These are phyloP conservation scores for Penicillium sp. DNA, from an alignment of 2,329 filamentous ascomycete genomes.

Conservation along the genomic window DNA sequence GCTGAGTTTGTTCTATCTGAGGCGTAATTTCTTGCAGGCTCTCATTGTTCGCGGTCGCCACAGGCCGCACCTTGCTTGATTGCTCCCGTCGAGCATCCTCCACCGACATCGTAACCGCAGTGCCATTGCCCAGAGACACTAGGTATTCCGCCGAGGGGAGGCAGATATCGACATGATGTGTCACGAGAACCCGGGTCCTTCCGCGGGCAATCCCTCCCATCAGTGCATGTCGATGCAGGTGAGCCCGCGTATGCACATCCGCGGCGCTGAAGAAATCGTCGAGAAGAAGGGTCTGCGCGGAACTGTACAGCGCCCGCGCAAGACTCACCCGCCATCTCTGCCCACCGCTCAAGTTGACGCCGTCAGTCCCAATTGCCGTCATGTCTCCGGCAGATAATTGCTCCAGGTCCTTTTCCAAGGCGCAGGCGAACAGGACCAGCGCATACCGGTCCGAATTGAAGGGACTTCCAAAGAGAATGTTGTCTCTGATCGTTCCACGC, in stretches of 20 bases:
- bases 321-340: conserved; percentile 74
- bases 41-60: too few relatives aligned
- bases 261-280: conserved; percentile 76
- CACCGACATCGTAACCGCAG: too few relatives aligned
- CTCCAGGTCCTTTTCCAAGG: conserved; percentile 64
- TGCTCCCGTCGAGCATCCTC: too few relatives aligned
- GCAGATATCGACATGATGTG: conserved; percentile 68
- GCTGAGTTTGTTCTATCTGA: too few relatives aligned
- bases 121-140: neutral
- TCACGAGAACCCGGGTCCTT: conserved; percentile 68
- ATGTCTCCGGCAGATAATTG: conserved; percentile 67
- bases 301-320: conserved; percentile 68
- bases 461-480: conserved; percentile 68
- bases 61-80: too few relatives aligned
- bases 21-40: too few relatives aligned
- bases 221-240: conserved; percentile 68
- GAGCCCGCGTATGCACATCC: conserved; percentile 68
- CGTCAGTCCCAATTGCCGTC: conserved; percentile 73
- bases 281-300: conserved; percentile 64
- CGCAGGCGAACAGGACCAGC: conserved; percentile 63
- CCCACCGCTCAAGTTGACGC: conserved; percentile 72
- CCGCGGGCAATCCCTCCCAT: conserved; percentile 61
- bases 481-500: conserved; percentile 68
- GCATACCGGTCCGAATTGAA: conserved; percentile 59
- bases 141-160: neutral